Conservation (phyloP, 768 basidiomycete species). For the Hericium alpestre region DNA sequence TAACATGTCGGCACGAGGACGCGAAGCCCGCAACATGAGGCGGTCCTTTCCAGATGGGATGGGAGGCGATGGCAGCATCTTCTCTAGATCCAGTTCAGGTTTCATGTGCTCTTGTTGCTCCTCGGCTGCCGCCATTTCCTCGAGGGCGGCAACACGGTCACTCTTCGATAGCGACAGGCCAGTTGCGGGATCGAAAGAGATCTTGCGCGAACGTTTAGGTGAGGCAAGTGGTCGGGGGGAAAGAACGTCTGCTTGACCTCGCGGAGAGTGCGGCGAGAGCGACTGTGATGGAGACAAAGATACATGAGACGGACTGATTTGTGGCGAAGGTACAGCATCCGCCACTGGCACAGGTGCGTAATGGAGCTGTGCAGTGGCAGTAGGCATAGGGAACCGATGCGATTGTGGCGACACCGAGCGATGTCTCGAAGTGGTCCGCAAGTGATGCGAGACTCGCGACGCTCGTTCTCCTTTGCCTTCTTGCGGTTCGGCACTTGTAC, state of each 20-base stretch:
- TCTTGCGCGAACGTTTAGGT: slow-evolving; percentile 29
- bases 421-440: slow-evolving; percentile 44
- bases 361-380: not conserved
- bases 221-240: slow-evolving; percentile 65
- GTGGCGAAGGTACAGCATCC: too few species aligned
- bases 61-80: slow-evolving; percentile 53
- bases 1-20: slow-evolving; percentile 22
- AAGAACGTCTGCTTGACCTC: slow-evolving; percentile 21
- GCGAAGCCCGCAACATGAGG: slow-evolving; percentile 7
- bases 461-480: slow-evolving; percentile 55
- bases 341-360: not conserved
- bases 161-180: slow-evolving; percentile 33
- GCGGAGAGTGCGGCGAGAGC: not conserved
- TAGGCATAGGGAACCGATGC: slow-evolving; percentile 38
- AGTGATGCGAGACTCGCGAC: slow-evolving; percentile 46
- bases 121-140: slow-evolving; percentile 59
- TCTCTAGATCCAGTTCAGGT: slow-evolving; percentile 26
- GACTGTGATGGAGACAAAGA: not conserved
- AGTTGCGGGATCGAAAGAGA: slow-evolving; percentile 31
- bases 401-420: slow-evolving; percentile 55
- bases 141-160: slow-evolving; percentile 57
- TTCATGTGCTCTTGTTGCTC: slow-evolving; percentile 24
- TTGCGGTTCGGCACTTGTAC: slow-evolving; percentile 27
- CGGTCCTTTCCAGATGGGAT: slow-evolving; percentile 34
- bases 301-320: not conserved